Percentiles rank a stretch among this genome's conserved stretches.
Evolutionary conservation across 495 filamentous ascomycete species (phyloP).

Genomic region (Tuber umbilicatum): DNA sequence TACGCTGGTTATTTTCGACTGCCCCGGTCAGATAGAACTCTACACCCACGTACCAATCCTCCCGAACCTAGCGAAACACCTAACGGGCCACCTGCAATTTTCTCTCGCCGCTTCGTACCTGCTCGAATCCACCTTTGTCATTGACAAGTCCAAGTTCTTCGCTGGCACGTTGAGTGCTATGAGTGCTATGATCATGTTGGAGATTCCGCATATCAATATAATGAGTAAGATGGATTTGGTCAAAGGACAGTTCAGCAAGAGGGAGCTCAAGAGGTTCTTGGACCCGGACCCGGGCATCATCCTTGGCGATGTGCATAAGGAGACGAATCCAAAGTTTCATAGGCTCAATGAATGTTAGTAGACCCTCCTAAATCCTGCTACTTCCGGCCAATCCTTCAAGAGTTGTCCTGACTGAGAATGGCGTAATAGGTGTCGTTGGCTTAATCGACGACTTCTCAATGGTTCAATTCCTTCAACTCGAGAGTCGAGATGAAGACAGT

Average conservation of each 20-base stretch:
- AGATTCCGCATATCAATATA: slow-evolving; percentile 90
- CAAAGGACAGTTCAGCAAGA: slow-evolving; percentile 69
- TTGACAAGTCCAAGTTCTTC: slow-evolving; percentile 95
- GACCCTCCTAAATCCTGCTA: not conserved
- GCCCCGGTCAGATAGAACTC: slow-evolving; percentile 97
- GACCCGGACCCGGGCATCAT: slow-evolving; percentile 64
- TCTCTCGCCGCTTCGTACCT: slow-evolving; percentile 92
- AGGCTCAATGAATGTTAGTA: slow-evolving; percentile 39
- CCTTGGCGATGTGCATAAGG: slow-evolving; percentile 37
- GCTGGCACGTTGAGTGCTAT: slow-evolving; percentile 90
- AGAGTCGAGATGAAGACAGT: slow-evolving; percentile 89
- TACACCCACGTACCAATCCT: slow-evolving; percentile 95
- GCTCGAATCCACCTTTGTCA: slow-evolving; percentile 87
- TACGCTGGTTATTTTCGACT: slow-evolving; percentile 93
- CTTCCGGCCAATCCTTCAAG: not conserved
- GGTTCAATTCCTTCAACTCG: slow-evolving; percentile 86
- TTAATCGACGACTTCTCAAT: slow-evolving; percentile 96
- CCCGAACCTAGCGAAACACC: slow-evolving; percentile 72
- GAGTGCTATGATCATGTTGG: slow-evolving; percentile 97
- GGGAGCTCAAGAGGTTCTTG: slow-evolving; percentile 78
- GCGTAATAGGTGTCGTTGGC: slow-evolving; percentile 63
- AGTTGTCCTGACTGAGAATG: not conserved
- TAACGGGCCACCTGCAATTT: slow-evolving; percentile 74
- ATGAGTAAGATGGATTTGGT: slow-evolving; percentile 96
- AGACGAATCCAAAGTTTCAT: slow-evolving; percentile 42